Conservation (phyloP, 345 rosid genomes). For the Trapa bicornis region DNA sequence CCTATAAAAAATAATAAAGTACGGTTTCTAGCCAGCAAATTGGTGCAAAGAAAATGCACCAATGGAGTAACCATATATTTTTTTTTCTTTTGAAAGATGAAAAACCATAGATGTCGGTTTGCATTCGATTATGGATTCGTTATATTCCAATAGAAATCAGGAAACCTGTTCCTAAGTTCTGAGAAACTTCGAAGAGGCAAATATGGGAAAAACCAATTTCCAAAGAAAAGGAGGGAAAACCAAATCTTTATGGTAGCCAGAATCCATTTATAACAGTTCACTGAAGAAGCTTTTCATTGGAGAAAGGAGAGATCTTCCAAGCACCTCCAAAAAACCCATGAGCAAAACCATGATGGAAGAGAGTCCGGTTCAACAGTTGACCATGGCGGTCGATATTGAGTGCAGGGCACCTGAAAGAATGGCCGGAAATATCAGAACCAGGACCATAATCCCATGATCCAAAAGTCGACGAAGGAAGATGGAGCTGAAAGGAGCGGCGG, state of each 20-base stretch:
- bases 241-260: not conserved
- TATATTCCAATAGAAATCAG: not conserved
- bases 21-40: not conserved
- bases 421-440: not conserved
- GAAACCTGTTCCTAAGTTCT: not conserved
- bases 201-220: no score
- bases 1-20: not conserved
- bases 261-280: not conserved
- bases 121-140: no score
- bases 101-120: no score
- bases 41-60: not conserved
- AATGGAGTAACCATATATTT: no score
- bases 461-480: not conserved
- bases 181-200: not conserved
- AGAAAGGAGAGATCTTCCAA: not conserved
- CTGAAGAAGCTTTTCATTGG: not conserved
- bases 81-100: no score
- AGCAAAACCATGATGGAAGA: not conserved
- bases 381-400: not conserved
- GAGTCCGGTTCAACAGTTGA: not conserved
- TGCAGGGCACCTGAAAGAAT: conserved; percentile 2
- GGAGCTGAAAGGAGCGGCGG: not conserved
- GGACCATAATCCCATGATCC: not conserved
- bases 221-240: not conserved
- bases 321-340: conserved; percentile 1